phyloP scores from a whole-genome alignment of 768 basidiomycete species.

The Trametes villosa region DNA sequence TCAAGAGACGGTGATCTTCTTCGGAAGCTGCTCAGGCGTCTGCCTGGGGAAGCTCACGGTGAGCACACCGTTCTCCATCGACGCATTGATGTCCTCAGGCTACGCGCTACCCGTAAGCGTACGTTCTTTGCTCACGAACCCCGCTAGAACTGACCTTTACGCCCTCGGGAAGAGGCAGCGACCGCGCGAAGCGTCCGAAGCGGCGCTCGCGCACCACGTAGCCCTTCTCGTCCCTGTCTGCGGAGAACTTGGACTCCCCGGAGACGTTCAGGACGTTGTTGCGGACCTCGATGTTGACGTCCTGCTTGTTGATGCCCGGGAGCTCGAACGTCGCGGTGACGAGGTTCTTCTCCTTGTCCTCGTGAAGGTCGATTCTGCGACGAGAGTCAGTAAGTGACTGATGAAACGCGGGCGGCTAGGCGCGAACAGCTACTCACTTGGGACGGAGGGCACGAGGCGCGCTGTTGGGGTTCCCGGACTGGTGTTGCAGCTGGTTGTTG shows the following conservation, averaged over 20 bases:
- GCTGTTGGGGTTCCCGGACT: not conserved
- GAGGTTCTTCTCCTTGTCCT: slow-evolving; percentile 44
- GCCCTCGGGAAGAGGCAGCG: slow-evolving; percentile 51
- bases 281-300: slow-evolving; percentile 52
- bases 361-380: slow-evolving; percentile 51
- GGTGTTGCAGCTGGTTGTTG: not conserved
- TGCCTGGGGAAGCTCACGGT: slow-evolving; percentile 58
- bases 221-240: slow-evolving; percentile 39
- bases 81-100: slow-evolving; percentile 51
- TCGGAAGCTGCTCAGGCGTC: slow-evolving; percentile 37
- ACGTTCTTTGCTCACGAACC: not conserved
- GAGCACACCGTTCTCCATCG: slow-evolving; percentile 56
- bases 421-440: slow-evolving; percentile 16
- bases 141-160: slow-evolving; percentile 43
- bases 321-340: slow-evolving; percentile 60
- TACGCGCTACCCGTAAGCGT: not conserved
- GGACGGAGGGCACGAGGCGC: slow-evolving; percentile 20
- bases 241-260: slow-evolving; percentile 43
- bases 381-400: not conserved
- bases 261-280: slow-evolving; percentile 52
- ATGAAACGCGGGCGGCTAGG: not conserved
- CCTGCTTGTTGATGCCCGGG: slow-evolving; percentile 55
- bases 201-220: slow-evolving; percentile 52
- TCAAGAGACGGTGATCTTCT: slow-evolving; percentile 45
- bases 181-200: slow-evolving; percentile 54